A percentile compares a stretch with the other conserved stretches of the same genome.
Evolutionary conservation across 257 asterid species (phyloP).

Genomic region (Solanum clarkiae): DNA sequence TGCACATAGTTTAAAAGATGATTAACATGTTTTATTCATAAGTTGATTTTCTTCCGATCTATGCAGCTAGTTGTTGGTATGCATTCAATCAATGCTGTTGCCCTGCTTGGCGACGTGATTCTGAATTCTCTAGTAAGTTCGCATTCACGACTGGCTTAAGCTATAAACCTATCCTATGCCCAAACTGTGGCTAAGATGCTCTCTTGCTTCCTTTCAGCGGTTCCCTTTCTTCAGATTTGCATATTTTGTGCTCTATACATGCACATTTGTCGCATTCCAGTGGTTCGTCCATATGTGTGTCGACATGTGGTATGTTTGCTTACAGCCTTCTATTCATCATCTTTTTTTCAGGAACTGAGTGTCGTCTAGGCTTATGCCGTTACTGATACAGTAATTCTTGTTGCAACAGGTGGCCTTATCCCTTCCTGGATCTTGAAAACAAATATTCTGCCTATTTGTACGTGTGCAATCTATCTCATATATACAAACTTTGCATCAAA

Average conservation of each 20-base stretch:
- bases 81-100: slow-evolving; percentile 66
- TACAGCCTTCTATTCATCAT: not conserved
- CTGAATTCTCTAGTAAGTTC: slow-evolving; percentile 50
- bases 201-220: slow-evolving; percentile 33
- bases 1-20: not conserved
- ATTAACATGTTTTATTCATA: not conserved
- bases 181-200: not conserved
- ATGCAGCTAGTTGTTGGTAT: slow-evolving; percentile 48
- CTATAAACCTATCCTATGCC: not conserved
- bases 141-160: not conserved
- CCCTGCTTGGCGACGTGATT: slow-evolving; percentile 55
- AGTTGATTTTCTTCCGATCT: not conserved
- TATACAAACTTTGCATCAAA: not conserved
- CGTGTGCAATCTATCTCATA: not conserved
- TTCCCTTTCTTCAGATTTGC: slow-evolving; percentile 86
- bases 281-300: slow-evolving; percentile 73
- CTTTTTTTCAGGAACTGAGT: not conserved
- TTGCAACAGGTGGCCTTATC: slow-evolving; percentile 65
- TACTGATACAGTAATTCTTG: not conserved
- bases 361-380: not conserved
- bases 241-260: slow-evolving; percentile 64
- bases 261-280: slow-evolving; percentile 58
- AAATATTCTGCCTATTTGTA: slow-evolving; percentile 68
- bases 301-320: slow-evolving; percentile 30
- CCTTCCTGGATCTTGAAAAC: slow-evolving; percentile 51